Evolutionary conservation across 495 filamentous ascomycete species (phyloP).

Genomic region (Bryoglossum gracile): DNA sequence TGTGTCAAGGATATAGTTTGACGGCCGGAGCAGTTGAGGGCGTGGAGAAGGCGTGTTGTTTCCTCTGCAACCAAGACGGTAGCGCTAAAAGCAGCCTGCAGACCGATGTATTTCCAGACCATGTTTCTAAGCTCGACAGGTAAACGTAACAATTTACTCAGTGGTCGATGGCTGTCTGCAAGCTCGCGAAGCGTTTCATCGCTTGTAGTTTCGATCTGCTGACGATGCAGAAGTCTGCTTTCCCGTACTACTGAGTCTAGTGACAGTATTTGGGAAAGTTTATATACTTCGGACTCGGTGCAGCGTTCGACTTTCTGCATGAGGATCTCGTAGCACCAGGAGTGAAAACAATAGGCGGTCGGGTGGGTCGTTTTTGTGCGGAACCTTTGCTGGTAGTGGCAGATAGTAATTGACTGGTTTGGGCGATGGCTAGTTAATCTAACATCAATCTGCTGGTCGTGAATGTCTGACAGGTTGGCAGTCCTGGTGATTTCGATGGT

Average conservation of each 20-base stretch:
- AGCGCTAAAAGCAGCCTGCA: not conserved
- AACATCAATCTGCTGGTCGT: not conserved
- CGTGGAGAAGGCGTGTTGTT: not conserved
- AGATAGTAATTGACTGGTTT: not conserved
- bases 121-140: not conserved
- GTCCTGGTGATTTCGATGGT: not conserved
- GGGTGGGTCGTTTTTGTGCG: not conserved
- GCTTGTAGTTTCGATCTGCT: not conserved
- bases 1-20: not conserved
- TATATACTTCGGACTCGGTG: not conserved
- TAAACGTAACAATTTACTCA: not conserved
- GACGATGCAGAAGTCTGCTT: not conserved
- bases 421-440: not conserved
- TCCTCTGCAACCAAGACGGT: not conserved
- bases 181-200: not conserved
- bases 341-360: not conserved
- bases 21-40: not conserved
- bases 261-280: not conserved
- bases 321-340: not conserved
- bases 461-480: not conserved
- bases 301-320: not conserved
- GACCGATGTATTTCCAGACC: not conserved
- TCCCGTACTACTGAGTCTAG: not conserved
- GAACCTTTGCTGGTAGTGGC: not conserved
- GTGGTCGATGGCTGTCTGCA: not conserved